These are phyloP conservation scores for Citrus maxima DNA, from an alignment of 345 rosid genomes.

Conservation along the genomic window DNA sequence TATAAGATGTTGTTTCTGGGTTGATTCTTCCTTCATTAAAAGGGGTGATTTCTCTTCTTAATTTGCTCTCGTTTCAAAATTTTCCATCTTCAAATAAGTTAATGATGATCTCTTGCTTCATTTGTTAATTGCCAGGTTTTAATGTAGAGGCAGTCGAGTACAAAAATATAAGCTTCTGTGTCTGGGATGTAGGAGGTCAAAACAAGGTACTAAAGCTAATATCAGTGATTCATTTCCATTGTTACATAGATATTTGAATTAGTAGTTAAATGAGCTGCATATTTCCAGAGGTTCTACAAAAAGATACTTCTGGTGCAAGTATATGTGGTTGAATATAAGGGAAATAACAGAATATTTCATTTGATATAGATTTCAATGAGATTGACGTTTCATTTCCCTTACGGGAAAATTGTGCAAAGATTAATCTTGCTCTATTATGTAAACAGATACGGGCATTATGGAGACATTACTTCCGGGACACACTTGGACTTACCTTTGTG, in stretches of 20 bases:
- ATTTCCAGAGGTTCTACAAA: background rate
- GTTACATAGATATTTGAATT: background rate
- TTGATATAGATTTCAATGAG: background rate
- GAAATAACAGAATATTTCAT: background rate
- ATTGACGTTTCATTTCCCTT: background rate
- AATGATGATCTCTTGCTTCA: background rate
- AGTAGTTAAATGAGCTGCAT: background rate
- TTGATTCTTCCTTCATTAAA: background rate
- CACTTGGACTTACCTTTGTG: conserved; percentile 66
- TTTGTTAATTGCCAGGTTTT: conserved; percentile 40
- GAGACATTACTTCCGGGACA: conserved; percentile 66
- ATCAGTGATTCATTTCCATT: background rate
- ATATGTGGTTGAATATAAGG: background rate
- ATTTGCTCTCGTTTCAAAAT: background rate
- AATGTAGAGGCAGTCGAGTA: conserved; percentile 63
- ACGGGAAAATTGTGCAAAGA: background rate
- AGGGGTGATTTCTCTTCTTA: background rate
- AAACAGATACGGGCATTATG: conserved; percentile 69
- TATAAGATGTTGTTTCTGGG: background rate
- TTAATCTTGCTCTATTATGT: background rate
- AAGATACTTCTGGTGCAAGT: background rate
- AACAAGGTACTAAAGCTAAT: conserved; percentile 39
- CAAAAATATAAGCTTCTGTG: conserved; percentile 46
- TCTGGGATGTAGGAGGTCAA: conserved; percentile 83
- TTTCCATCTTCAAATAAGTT: background rate